Evolutionary conservation across 495 filamentous ascomycete species (phyloP).

Genomic region (Hyaloscypha variabilis): DNA sequence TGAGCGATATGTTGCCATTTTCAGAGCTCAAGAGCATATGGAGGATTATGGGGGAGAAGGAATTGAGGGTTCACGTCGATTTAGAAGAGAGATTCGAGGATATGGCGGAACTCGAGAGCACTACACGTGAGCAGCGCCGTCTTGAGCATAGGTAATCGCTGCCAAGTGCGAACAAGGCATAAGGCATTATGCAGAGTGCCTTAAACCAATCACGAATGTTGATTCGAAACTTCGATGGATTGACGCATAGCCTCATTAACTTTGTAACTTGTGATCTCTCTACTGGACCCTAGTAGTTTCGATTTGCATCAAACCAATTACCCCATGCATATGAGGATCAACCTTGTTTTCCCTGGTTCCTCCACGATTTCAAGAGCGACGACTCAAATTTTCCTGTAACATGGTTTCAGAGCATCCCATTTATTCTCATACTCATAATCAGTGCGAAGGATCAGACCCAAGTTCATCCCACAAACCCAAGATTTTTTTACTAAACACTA

Average conservation of each 20-base stretch:
- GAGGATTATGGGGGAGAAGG: constrained; percentile 34
- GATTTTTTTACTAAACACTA: too few relatives aligned
- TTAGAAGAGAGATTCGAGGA: constrained; percentile 32
- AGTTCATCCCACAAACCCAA: too few relatives aligned
- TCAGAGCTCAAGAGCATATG: constrained; percentile 26
- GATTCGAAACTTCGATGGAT: not conserved
- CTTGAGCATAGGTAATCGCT: constrained; percentile 1
- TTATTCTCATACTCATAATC: too few relatives aligned
- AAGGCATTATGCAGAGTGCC: not conserved
- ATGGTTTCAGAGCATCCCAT: too few relatives aligned
- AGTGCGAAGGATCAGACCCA: too few relatives aligned
- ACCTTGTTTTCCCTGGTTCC: too few relatives aligned
- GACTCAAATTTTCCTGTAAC: too few relatives aligned
- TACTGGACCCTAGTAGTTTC: not conserved
- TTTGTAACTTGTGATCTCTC: not conserved
- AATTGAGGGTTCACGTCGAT: constrained; percentile 33
- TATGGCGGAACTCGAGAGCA: constrained; percentile 16
- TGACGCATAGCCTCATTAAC: not conserved
- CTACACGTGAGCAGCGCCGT: not conserved
- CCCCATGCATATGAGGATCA: too few relatives aligned
- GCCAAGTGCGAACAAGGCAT: not conserved
- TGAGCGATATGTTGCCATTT: constrained; percentile 13
- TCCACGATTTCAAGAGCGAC: too few relatives aligned
- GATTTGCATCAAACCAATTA: not conserved
- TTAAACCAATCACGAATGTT: not conserved